phyloP scores from a whole-genome alignment of 306 rosid species.

The Benincasa hispida region DNA sequence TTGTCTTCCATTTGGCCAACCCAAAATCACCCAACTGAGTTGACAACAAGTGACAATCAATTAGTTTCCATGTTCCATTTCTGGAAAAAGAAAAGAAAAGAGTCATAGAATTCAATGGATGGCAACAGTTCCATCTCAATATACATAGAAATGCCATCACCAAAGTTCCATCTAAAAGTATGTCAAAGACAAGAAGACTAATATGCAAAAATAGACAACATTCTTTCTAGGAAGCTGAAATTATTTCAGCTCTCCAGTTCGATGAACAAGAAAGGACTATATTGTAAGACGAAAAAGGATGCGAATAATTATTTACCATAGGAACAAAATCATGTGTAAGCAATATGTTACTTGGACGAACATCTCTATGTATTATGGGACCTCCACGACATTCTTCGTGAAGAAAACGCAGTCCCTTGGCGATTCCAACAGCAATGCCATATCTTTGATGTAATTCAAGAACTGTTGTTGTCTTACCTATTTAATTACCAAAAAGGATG shows the following conservation, averaged over 20 bases:
- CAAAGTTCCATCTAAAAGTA: neutral
- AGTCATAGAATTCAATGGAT: too few relatives aligned
- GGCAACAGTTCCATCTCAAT: neutral
- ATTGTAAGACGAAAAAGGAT: neutral
- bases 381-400: slow-evolving; percentile 91
- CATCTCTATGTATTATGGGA: slow-evolving; percentile 76
- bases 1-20: slow-evolving; percentile 60
- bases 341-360: slow-evolving; percentile 78
- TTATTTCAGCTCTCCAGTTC: neutral
- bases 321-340: slow-evolving; percentile 83
- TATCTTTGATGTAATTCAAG: slow-evolving; percentile 72
- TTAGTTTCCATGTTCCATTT: too few relatives aligned
- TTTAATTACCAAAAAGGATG: neutral
- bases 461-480: slow-evolving; percentile 36
- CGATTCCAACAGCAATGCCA: slow-evolving; percentile 77
- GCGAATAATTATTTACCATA: slow-evolving; percentile 34
- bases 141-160: neutral
- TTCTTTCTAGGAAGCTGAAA: neutral
- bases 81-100: too few relatives aligned
- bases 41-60: neutral
- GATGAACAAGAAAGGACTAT: neutral
- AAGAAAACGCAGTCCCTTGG: slow-evolving; percentile 79
- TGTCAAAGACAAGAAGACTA: neutral
- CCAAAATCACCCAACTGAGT: slow-evolving; percentile 84
- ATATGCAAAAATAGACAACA: neutral